Base-by-base conservation (phyloP, 352 stramenopile species). In the Pythium coloratum region DNA sequence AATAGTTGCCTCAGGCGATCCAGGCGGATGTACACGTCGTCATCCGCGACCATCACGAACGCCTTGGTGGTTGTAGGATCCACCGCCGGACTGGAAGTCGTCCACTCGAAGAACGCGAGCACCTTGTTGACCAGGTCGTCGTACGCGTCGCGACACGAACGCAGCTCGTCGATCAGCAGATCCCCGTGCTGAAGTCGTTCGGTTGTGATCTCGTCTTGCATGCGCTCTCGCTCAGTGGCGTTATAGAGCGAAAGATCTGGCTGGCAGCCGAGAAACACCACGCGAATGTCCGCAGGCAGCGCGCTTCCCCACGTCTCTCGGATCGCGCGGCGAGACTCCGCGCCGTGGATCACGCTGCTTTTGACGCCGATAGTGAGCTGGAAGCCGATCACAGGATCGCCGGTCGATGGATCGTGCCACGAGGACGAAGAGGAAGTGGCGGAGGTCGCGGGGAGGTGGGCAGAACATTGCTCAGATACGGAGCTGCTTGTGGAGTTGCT, bases 301-400 rank as follows among this genome's bases (percentile, higher is more conserved):
- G 28, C 5, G 1, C 30, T 20, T 8, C 24, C 67, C 80, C 82
- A 89, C 2, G 82, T 89, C 32, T 68, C 56, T 13, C 67, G 67
- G 40, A 73, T 73, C 2, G 67, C 60, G 3, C 26, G 67, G 18
- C 67, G 67, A 3, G 55, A 40, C 10, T 49, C n/a, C 18, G 77
- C 80, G 33, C 80, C 80, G 36, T 69, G 16, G 9, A 73, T 12
- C 12, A 82, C 59, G 9, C 64, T 72, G 0, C 76, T 78, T 53
- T 90, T 90, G 57, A 89, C 54, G 7, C 82, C 82, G 54, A 88
- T 77, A 12, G 88, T 28, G 0, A 90, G 26, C 5, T 58, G 32
- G n/a, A 40, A 42, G 40, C 10, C 44, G 32, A 30, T 20, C 24
- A 6, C 14, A 8, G 18, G n/a, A 30, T 16, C 34, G 4, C 1